Evolutionary conservation across 495 filamentous ascomycete species (phyloP), one percentile per base, ranked within the genome.

Genomic region (Penicillium arizonense): DNA sequence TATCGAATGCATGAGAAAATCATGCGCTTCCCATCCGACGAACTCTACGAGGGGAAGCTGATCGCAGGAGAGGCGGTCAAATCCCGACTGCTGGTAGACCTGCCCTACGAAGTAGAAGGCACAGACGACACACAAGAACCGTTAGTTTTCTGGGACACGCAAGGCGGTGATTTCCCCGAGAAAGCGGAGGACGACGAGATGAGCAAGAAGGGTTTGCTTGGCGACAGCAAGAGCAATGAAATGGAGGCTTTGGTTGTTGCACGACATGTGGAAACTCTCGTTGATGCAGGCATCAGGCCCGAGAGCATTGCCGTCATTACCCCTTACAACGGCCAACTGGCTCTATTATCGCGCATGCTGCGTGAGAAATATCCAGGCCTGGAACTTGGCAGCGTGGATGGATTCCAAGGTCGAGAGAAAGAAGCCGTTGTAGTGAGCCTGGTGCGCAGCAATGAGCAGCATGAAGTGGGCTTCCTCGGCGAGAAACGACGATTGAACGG

Each of bases 1-100:
- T 99, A 99, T 69, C 89, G 94, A 8, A 99, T 99, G 94, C 93
- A 99, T 68, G 86, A 90, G 61, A 79, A 77, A 44, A 97, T 99
- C 63, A 97, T 97, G 94, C 76, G 80, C 34, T 97, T 97, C 66
- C 93, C 95, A 0, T 97, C 93, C 0, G 77, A 85, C 45, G 87
- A 91, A 66, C 79, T 99, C 18, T 99, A 99, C 75, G 87, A 90
- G 38, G 79, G 77, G 3, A 83, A 85, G 53, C 77, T 99, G 4
- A 77, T 91, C 4, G 94, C 94, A 3, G 88, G 85, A 3, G 87
- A 91, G 3, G 75, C 69, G 0, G 94, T 97, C 33, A 87, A 86
- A 59, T 73, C 70, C 4, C 81, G 91, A 12, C 71, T 96, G 2
- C 78, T 99, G 6, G 84, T 76, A 36, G 85, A 89, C 52, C 73